These are phyloP conservation scores for Avena atlantica DNA, from an alignment of 176 grass and related monocot genomes.

Conservation along the genomic window DNA sequence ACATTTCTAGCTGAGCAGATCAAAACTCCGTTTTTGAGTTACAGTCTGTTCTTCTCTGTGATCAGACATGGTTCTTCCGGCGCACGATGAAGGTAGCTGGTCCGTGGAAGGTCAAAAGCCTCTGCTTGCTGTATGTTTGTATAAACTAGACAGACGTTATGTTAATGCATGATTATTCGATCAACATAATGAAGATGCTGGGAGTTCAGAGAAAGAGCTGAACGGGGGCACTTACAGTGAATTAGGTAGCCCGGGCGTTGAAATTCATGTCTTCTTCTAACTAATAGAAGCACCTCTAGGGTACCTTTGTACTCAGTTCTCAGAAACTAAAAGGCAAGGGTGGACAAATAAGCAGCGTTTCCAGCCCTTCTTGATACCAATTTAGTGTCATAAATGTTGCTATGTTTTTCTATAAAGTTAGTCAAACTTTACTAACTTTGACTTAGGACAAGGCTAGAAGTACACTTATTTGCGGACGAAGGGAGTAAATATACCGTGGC, in stretches of 20 bases:
- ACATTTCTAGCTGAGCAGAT: too few species aligned
- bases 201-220: not conserved
- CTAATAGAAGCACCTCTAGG: conserved; percentile 56
- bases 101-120: conserved; percentile 82
- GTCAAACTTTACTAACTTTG: too few species aligned
- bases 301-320: conserved; percentile 60
- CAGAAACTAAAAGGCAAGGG: conserved; percentile 61
- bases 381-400: too few species aligned
- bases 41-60: too few species aligned
- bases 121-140: conserved; percentile 72
- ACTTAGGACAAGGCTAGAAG: too few species aligned
- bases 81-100: conserved; percentile 43
- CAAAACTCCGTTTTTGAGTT: too few species aligned
- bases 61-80: too few species aligned
- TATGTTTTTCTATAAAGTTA: too few species aligned
- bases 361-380: too few species aligned
- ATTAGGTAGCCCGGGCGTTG: conserved; percentile 76
- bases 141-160: conserved; percentile 49
- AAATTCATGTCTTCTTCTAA: conserved; percentile 92
- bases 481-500: too few species aligned
- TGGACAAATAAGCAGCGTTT: too few species aligned
- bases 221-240: conserved; percentile 47
- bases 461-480: too few species aligned
- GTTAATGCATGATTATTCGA: not conserved
- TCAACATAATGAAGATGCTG: not conserved